These are phyloP conservation scores for Thielaviopsis ethacetica DNA, from an alignment of 2,329 filamentous ascomycete species.

Conservation along the genomic window DNA sequence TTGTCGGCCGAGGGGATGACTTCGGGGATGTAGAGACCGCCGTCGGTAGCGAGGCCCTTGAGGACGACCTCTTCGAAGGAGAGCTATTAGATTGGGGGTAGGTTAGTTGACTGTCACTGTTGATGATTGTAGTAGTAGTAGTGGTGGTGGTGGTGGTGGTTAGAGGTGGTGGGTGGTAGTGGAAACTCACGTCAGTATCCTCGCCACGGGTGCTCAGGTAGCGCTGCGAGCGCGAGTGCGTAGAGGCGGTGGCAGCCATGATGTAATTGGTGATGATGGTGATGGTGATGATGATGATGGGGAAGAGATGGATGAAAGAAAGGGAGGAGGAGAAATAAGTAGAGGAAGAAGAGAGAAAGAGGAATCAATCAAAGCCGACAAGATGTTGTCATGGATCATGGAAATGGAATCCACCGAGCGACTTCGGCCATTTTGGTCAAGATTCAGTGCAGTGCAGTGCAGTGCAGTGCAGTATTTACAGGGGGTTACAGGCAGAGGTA, in stretches of 20 bases:
- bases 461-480: no score
- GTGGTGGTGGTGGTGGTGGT: no score
- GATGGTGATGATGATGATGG: constrained; percentile 2
- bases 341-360: neutral
- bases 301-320: constrained; percentile 1
- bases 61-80: constrained; percentile 85
- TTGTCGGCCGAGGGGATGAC: constrained; percentile 50
- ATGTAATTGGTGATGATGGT: constrained; percentile 12
- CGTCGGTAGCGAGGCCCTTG: constrained; percentile 74
- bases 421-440: neutral
- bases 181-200: constrained; percentile 28
- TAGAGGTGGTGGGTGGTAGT: neutral
- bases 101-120: constrained; percentile 8
- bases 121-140: no score
- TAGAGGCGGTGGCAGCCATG: constrained; percentile 28
- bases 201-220: constrained; percentile 36
- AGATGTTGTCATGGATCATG: constrained; percentile 2
- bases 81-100: constrained; percentile 39
- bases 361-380: neutral
- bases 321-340: neutral
- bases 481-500: no score
- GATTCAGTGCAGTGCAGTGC: no score
- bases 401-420: neutral
- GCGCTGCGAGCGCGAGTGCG: constrained; percentile 29
- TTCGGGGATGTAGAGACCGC: constrained; percentile 80